Evolutionary conservation across 2,329 filamentous ascomycete genomes (phyloP), one percentile per base, ranked within the genome.

Genomic region (Aspergillus vadensis): DNA sequence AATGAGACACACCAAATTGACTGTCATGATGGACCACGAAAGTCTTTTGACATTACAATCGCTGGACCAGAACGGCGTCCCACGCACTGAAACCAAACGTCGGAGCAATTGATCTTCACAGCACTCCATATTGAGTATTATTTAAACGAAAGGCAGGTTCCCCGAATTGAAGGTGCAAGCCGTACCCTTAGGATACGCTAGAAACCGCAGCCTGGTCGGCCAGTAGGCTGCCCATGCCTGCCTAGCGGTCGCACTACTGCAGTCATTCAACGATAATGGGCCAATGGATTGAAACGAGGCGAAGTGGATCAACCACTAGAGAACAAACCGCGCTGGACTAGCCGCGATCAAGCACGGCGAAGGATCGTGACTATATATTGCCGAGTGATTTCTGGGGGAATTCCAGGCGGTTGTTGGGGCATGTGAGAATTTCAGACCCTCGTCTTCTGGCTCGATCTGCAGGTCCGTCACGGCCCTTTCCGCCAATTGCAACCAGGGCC

Each of bases 131-230:
- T 41, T 17, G 47, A 39, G 52, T 44, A 52, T n/a, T 38, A 56
- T 49, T 27, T 47, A 39, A 44, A 38, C 60, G 51, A 47, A 53
- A 56, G 60, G 60, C 56, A 61, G 21, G 59, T 61, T 49, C 43
- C 51, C 51, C 59, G 59, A 61, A 58, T 25, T 53, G 50, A 49
- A 27, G 43, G 25, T n/a, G 44, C 44, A 23, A 30, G 23, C 47
- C 14, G 21, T 49, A 47, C 21, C 19, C 19, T 14, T 17, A 14
- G 3, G 25, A 17, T 50, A 50, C 47, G 17, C n/a, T 50, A 32
- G 25, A 50, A 50, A 30, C 25, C 25, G 41, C 30, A 44, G 41
- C 39, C 19, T 23, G 53, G 41, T 36, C n/a, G 53, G 36, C 32
- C 30, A 57, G 43, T 54, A 30, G 36, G 47, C 47, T 27, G 55